Base-by-base conservation (phyloP, 2,329 filamentous ascomycete species). In the Mycosphaerella arachidis region DNA sequence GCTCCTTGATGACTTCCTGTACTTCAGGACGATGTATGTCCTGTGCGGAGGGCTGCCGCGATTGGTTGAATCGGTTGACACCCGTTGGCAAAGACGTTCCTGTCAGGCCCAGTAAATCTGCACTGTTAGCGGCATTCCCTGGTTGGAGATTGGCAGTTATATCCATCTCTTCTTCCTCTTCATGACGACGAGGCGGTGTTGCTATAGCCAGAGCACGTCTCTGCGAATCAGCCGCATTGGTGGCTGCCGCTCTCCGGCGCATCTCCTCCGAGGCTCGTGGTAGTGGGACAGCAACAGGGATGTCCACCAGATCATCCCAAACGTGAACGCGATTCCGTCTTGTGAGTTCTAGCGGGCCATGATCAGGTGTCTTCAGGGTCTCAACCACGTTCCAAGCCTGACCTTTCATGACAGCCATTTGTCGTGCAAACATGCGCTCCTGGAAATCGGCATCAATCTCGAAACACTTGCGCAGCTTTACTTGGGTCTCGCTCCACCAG, bases 351-450 rank as follows among this genome's bases (percentile, higher is more conserved):
- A 99, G 80, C 0, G 94, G 94, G 0, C 94, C 94, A 71, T 97
- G 93, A 71, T 97, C 94, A 0, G 86, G 81, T 18, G 90, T 90
- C 74, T 99, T 99, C 62, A 99, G 82, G 0, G 94, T 97, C 78
- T 99, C 94, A 4, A 99, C 94, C 0, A 99, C 94, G 72, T 99
- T 99, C 92, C 94, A 99, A 0, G 94, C 94, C 73, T 99, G 94
- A 10, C 94, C 94, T 76, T 99, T 99, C 91, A 99, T 96, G 60
- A 99, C 94, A 0, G 94, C 93, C 63, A 99, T 95, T 72, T 99
- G 94, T 66, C 91, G 87, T n/a, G 91, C 91, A 77, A 96, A 99
- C 94, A 99, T 99, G 76, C 91, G 89, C 77, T 99, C 94, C 73
- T 97, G 91, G 75, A 99, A 99, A 76, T 99, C 94, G 2, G 88